These are phyloP conservation scores for Ustilago tritici DNA, from an alignment of 1,284 basidiomycete species.

Conservation along the genomic window DNA sequence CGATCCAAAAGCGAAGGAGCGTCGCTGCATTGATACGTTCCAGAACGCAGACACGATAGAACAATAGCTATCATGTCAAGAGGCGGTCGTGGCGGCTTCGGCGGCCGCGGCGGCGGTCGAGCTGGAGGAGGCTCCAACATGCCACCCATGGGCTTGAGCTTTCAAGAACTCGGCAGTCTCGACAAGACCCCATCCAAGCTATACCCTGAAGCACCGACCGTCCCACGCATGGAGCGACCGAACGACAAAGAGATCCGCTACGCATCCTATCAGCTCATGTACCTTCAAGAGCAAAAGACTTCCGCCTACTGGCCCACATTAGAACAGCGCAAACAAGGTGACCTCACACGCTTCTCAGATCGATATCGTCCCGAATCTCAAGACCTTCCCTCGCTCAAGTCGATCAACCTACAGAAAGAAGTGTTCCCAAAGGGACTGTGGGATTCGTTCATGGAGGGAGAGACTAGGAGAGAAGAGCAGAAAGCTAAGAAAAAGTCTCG, in stretches of 20 bases:
- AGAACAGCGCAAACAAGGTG: constrained; percentile 49
- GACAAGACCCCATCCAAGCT: constrained; percentile 58
- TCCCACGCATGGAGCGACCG: constrained; percentile 43
- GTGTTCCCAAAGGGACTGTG: constrained; percentile 65
- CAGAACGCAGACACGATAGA: neutral
- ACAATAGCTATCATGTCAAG: constrained; percentile 24
- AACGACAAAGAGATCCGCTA: constrained; percentile 50
- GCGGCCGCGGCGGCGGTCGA: constrained; percentile 43
- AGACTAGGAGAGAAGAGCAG: constrained; percentile 52
- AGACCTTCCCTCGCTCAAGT: constrained; percentile 52
- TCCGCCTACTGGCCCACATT: constrained; percentile 53
- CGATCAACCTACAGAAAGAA: constrained; percentile 56
- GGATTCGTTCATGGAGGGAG: constrained; percentile 64
- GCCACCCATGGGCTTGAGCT: constrained; percentile 49
- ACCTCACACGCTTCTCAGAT: constrained; percentile 62
- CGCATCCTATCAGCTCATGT: constrained; percentile 55
- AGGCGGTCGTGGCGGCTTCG: constrained; percentile 50
- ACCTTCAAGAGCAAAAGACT: constrained; percentile 51
- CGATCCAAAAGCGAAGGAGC: no score
- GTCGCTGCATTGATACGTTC: no score
- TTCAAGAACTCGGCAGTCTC: constrained; percentile 49
- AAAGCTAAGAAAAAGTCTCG: constrained; percentile 49
- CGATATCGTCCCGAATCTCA: constrained; percentile 58
- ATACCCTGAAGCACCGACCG: constrained; percentile 42
- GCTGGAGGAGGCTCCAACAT: constrained; percentile 39